Conservation (phyloP, 1,284 basidiomycete genomes). For the Tausonia pullulans region DNA sequence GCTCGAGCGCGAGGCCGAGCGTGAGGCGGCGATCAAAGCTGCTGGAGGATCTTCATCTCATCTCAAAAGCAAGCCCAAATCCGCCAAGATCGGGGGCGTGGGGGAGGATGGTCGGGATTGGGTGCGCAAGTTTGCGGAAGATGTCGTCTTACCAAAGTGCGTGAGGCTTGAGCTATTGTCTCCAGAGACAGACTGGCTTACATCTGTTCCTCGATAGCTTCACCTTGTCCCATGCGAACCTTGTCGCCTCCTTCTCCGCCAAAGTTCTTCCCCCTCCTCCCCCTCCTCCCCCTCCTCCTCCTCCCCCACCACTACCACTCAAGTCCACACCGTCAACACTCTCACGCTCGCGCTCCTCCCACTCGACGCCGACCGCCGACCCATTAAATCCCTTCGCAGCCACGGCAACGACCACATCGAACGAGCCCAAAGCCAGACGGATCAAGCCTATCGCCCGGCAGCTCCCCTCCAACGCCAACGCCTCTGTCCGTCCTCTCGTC, state of each 20-base stretch:
- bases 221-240: not conserved
- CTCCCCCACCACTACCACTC: too few relatives aligned
- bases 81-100: too few relatives aligned
- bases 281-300: too few relatives aligned
- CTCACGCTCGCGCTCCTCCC: not conserved
- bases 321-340: not conserved
- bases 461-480: slow-evolving; percentile 6
- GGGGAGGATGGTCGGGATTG: not conserved
- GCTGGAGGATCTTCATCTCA: too few relatives aligned
- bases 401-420: not conserved
- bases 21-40: too few relatives aligned
- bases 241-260: not conserved
- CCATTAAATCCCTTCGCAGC: not conserved
- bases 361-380: not conserved
- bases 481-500: not conserved
- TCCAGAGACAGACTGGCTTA: too few relatives aligned
- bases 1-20: not conserved
- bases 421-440: not conserved
- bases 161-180: too few relatives aligned
- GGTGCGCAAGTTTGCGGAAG: slow-evolving; percentile 1
- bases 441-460: slow-evolving; percentile 2
- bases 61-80: too few relatives aligned
- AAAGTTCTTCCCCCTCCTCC: not conserved
- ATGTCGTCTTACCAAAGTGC: not conserved
- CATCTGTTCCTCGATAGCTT: not conserved